Conservation (phyloP, 2,329 filamentous ascomycete genomes). For the Lecanicillium sp. region DNA sequence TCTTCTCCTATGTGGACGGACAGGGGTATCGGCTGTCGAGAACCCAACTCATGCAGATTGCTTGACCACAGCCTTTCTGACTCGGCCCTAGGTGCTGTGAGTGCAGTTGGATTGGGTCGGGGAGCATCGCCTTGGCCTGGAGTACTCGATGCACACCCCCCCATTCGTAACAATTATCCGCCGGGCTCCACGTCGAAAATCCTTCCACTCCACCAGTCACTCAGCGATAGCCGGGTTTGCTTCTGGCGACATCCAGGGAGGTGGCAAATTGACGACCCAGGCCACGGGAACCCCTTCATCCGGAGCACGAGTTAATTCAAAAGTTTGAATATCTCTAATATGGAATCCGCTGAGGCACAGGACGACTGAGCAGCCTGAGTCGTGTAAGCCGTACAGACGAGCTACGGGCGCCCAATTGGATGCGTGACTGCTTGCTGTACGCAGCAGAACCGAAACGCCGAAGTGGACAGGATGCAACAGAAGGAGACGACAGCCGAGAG, state of each 20-base stretch:
- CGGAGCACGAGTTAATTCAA: background rate
- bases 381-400: background rate
- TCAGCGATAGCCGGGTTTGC: conserved; percentile 7
- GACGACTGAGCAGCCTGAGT: background rate
- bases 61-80: too few relatives aligned
- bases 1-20: background rate
- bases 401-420: too few relatives aligned
- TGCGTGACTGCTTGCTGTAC: too few relatives aligned
- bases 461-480: background rate
- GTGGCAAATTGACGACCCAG: background rate
- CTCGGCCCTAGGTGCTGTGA: too few relatives aligned
- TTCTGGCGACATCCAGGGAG: background rate
- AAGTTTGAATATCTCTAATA: too few relatives aligned
- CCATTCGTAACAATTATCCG: too few relatives aligned
- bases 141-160: background rate
- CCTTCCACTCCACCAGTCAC: background rate
- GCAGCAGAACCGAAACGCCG: too few relatives aligned
- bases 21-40: conserved; percentile 6
- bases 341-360: background rate
- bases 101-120: background rate
- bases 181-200: background rate
- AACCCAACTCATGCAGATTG: conserved; percentile 1
- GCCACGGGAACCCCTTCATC: background rate
- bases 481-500: conserved; percentile 2
- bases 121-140: conserved; percentile 4